Evolutionary conservation across 208 protist genomes (phyloP), one percentile per base, ranked within the genome.

Genomic region (Angomonas deanei): DNA sequence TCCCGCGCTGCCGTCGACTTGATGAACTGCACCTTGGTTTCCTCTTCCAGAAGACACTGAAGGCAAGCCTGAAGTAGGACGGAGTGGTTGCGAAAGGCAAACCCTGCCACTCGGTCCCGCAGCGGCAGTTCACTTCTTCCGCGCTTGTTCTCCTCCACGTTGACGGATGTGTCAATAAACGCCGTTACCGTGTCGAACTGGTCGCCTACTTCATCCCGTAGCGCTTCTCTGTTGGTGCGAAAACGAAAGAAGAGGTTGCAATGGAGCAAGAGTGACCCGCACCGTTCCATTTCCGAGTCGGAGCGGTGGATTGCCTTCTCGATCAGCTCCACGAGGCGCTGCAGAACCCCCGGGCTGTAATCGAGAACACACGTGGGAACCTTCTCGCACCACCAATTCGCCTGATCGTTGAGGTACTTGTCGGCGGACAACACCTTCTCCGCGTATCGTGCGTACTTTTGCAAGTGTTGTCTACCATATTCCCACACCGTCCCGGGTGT

Each of bases 21-120:
- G 15, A 93, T 60, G 66, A 88, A 93, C 24, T 32, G 50, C 42
- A 88, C 63, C 21, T 78, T 74, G 23, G 64, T 62, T 31, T 70
- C 54, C 54, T 80, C 75, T n/a, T 70, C 77, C 34, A 93, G 66
- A 53, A 93, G 84, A 61, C 86, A 93, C 33, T 74, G 77, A 50
- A 80, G 84, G 34, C 80, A 88, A 63, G 68, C 82, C 21, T 49
- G 69, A 31, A 86, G 76, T 36, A 91, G 73, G 27, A 58, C 70
- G 19, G 48, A 42, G 19, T 53, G 52, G 15, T 60, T 65, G 10
- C 58, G 13, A 11, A 60, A 26, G 8, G 72, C 56, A 68, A 73
- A 74, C 42, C 5, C 1, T n/a, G n/a, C 53, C 1, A 24, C 31
- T 2, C 31, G 10, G 23, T 58, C 28, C 5, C 8, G 15, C 53